Conservation (phyloP, 192 early-diverging fungal genomes). For the Dispira simplex region DNA sequence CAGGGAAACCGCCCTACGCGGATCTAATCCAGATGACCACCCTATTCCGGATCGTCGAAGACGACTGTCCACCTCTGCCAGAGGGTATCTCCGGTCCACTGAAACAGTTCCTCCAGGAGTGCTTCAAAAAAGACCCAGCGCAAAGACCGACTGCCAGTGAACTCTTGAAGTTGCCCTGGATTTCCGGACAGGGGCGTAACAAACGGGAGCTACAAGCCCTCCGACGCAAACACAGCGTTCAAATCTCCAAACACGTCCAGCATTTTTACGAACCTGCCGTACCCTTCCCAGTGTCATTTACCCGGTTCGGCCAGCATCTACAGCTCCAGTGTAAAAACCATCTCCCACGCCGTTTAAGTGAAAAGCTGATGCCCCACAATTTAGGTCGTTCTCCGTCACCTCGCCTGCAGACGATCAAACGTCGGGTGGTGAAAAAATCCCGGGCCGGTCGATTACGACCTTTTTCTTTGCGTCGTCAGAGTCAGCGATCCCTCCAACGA, state of each 20-base stretch:
- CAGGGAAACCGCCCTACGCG: constrained; percentile 85
- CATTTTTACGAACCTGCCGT: neutral
- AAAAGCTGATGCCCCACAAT: neutral
- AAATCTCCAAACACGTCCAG: constrained; percentile 18
- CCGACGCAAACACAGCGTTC: constrained; percentile 29
- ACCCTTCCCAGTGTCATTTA: neutral
- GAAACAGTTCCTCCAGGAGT: constrained; percentile 62
- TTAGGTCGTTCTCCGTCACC: neutral
- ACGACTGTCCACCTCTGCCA: constrained; percentile 77
- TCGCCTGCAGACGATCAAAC: neutral
- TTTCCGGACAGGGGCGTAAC: constrained; percentile 26
- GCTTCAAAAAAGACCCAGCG: constrained; percentile 70
- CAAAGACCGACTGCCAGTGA: constrained; percentile 53
- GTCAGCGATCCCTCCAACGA: neutral
- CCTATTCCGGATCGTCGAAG: constrained; percentile 89
- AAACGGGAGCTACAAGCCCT: constrained; percentile 32
- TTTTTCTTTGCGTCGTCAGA: neutral
- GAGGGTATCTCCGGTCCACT: constrained; percentile 61
- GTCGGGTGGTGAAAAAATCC: neutral
- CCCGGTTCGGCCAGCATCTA: neutral
- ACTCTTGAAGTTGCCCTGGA: constrained; percentile 68
- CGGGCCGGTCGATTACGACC: neutral
- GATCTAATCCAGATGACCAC: constrained; percentile 76
- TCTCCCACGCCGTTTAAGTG: neutral
- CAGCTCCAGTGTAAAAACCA: neutral